These are phyloP conservation scores for Pittosporum tobira DNA, from an alignment of 129 eudicot genomes.

Conservation along the genomic window DNA sequence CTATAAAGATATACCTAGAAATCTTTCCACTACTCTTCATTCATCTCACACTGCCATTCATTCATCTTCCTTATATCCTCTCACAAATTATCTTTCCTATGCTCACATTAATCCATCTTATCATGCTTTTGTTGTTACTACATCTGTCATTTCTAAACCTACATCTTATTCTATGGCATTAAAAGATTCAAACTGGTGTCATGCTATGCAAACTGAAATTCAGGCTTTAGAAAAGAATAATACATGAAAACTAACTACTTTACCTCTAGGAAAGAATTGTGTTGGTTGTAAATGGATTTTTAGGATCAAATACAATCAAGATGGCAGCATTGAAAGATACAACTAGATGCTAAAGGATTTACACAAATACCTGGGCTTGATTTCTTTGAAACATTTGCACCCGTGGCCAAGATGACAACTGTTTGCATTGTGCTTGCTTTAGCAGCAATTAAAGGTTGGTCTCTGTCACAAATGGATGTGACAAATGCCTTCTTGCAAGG, in stretches of 20 bases:
- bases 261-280: not conserved
- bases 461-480: not conserved
- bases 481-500: not conserved
- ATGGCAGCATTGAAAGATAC: not conserved
- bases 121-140: too few relatives aligned
- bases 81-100: too few relatives aligned
- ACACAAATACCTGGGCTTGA: not conserved
- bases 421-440: not conserved
- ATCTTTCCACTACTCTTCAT: too few relatives aligned
- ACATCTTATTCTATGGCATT: not conserved
- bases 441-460: slow-evolving; percentile 1
- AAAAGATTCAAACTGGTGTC: not conserved
- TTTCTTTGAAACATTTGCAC: not conserved
- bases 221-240: not conserved
- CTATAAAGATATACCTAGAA: too few relatives aligned
- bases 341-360: not conserved
- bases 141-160: not conserved
- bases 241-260: not conserved
- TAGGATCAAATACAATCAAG: too few relatives aligned
- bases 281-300: not conserved
- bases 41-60: too few relatives aligned
- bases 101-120: too few relatives aligned
- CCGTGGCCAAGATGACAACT: slow-evolving; percentile 12
- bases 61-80: too few relatives aligned
- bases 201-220: not conserved